Conservation (phyloP, 257 asterid species). For the Solanum virginianum region DNA sequence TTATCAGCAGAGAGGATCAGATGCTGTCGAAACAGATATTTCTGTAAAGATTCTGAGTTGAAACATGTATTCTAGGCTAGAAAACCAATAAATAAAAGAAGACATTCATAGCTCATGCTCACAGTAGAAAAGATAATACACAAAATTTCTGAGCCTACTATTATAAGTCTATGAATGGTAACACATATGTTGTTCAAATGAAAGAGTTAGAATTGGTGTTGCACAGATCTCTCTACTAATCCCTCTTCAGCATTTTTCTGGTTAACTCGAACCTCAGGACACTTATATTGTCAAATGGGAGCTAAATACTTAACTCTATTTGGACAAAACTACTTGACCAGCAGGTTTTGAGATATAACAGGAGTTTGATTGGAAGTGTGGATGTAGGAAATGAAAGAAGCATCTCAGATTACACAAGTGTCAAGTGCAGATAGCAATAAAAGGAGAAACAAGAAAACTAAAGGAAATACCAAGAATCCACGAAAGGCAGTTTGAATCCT, state of each 20-base stretch:
- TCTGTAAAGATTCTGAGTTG: not conserved
- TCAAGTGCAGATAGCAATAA: not conserved
- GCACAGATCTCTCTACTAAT: not conserved
- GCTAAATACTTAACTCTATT: not conserved
- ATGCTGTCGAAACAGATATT: not conserved
- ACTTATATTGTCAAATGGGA: not conserved
- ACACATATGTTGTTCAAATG: not conserved
- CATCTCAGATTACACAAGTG: not conserved
- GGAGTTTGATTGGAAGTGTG: not conserved
- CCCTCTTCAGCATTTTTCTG: not conserved
- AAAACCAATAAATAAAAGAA: not conserved
- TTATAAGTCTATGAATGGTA: not conserved
- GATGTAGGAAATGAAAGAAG: not conserved
- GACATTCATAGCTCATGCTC: not conserved
- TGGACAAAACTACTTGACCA: not conserved
- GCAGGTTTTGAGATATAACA: not conserved
- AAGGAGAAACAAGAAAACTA: not conserved
- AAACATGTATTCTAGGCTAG: not conserved
- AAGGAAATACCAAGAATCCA: constrained; percentile 60
- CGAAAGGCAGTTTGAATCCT: constrained; percentile 87
- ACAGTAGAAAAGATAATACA: not conserved
- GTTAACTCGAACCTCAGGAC: not conserved
- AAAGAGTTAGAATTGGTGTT: not conserved
- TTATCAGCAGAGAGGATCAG: not conserved
- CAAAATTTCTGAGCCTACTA: not conserved